Evolutionary conservation across 208 protist genomes (phyloP), one percentile per base, ranked within the genome.

Genomic region (Novymonas esmeraldas): DNA sequence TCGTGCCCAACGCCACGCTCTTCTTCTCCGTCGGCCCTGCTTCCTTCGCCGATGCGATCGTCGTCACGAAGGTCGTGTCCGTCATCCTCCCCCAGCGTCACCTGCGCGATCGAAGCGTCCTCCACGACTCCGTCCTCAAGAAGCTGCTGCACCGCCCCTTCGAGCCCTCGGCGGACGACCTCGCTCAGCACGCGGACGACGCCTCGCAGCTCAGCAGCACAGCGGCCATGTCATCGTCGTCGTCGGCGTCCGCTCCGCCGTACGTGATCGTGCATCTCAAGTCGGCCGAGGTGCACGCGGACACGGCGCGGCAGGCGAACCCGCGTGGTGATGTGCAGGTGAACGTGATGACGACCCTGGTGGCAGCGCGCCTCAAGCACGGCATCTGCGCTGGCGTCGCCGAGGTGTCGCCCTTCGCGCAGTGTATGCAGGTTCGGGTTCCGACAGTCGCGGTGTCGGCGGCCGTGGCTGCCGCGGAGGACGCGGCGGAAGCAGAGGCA

Each of bases 361-460:
- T 68, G 11, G 49, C 80, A 11, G 83, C 83, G 13, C 70, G 57
- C 29, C 71, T 93, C 18, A 50, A 57, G 20, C 76, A 89, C 65
- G 83, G 83, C 18, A 46, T 90, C n/a, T 34, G 81, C 46, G 69
- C 72, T 22, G 87, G 87, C n/a, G 78, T 83, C 13, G 71, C 79
- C 2, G 73, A 76, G 52, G 42, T 59, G 2, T 81, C 75, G 6
- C 42, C 50, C 2, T 89, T 76, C 50, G 50, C 52, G 2, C 68
- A 82, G 58, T 89, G 79, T 41, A 60, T 89, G 51, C 55, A 73
- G 18, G 83, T 89, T 33, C 58, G 62, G 3, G 51, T 89, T 0
- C 72, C 80, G 6, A 49, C 57, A 24, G 59, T 73, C 26, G 22
- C 50, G 16, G 49, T 73, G 20, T 48, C 67, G 29, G 51, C 51